Percentiles rank a stretch among this genome's conserved stretches.
Evolutionary conservation across 2,329 filamentous ascomycete species (phyloP).

Genomic region (Apiospora malaysiana): DNA sequence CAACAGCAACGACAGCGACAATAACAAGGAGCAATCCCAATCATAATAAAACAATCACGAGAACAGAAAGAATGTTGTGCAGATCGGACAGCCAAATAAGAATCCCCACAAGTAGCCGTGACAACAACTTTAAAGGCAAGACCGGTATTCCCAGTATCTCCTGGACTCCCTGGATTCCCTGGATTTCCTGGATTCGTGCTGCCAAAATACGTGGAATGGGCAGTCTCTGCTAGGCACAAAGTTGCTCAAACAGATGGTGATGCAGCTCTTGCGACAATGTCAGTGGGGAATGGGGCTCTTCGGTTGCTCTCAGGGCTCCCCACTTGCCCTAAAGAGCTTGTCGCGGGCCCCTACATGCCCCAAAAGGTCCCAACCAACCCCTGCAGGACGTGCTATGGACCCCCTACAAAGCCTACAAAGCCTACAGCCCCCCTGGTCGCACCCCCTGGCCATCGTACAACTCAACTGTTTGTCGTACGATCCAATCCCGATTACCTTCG

Average conservation of each 20-base stretch:
- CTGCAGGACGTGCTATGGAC: not conserved
- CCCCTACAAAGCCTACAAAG: not conserved
- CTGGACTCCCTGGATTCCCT: not conserved
- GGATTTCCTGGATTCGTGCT: not conserved
- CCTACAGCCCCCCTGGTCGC: not conserved
- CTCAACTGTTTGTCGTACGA: constrained; percentile 10
- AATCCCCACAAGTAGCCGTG: constrained; percentile 12
- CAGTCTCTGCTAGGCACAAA: not conserved
- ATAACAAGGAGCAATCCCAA: constrained; percentile 12
- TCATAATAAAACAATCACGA: not conserved
- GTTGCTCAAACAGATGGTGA: constrained; percentile 9
- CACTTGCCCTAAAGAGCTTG: not conserved
- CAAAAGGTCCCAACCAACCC: not conserved
- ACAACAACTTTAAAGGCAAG: constrained; percentile 11
- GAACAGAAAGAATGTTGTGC: not conserved
- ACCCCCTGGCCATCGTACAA: not conserved
- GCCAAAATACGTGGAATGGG: not conserved
- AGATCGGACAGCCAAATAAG: not conserved
- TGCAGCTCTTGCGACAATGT: constrained; percentile 6
- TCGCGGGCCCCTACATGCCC: not conserved
- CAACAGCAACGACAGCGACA: not conserved
- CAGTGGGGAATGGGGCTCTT: not conserved
- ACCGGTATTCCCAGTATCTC: not conserved
- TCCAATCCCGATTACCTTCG: constrained; percentile 18
- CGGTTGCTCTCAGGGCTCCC: not conserved